Percentiles rank a stretch among this genome's conserved stretches.
Conservation (phyloP, 257 asterid species). For the Echium plantagineum region DNA sequence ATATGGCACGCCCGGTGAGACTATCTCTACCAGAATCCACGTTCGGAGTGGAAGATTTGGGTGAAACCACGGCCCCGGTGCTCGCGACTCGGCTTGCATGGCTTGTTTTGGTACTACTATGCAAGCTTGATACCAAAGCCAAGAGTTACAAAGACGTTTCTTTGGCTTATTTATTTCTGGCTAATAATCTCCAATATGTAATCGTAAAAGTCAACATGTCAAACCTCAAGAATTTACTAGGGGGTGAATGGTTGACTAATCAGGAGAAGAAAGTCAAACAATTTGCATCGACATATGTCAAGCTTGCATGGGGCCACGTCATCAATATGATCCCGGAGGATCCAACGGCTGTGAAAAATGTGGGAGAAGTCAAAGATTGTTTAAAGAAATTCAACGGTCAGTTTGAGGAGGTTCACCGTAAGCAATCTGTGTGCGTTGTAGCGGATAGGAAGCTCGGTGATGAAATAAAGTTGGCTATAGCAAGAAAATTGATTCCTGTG, state of each 20-base stretch:
- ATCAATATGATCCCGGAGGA: conserved; percentile 36
- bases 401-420: conserved; percentile 53
- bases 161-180: conserved; percentile 53
- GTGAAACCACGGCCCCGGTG: conserved; percentile 18
- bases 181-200: conserved; percentile 62
- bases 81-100: conserved; percentile 48
- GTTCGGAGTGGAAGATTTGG: conserved; percentile 2
- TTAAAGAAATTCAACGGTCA: conserved; percentile 48
- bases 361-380: conserved; percentile 33
- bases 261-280: conserved; percentile 48
- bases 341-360: conserved; percentile 21
- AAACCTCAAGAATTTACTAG: conserved; percentile 51
- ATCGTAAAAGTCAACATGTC: conserved; percentile 50
- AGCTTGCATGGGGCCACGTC: conserved; percentile 74
- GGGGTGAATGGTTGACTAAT: conserved; percentile 57
- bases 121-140: conserved; percentile 64
- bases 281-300: conserved; percentile 41
- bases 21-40: conserved; percentile 35
- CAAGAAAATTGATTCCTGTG: conserved; percentile 29
- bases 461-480: conserved; percentile 35
- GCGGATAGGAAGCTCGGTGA: conserved; percentile 54
- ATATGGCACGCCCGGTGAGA: conserved; percentile 29
- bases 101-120: conserved; percentile 51
- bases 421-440: conserved; percentile 46
- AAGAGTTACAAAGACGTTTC: conserved; percentile 54